Conservation (phyloP, 2,329 filamentous ascomycete species). For the Colletotrichum limetticola region DNA sequence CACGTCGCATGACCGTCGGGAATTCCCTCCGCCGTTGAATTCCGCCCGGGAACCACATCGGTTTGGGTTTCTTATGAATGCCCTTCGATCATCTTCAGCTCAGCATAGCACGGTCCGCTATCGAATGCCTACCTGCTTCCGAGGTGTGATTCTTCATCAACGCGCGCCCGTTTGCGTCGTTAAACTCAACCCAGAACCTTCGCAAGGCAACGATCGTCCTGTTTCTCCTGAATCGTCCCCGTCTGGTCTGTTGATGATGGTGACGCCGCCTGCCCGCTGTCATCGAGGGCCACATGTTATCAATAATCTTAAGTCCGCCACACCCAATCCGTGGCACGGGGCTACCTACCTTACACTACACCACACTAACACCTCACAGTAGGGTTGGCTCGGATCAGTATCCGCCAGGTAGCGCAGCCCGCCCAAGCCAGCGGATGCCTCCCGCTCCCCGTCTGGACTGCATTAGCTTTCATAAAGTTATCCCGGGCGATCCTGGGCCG, state of each 20-base stretch:
- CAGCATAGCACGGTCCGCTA: background rate
- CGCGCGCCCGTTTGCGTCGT: background rate
- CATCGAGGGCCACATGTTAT: background rate
- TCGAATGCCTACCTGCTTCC: background rate
- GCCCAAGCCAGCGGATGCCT: conserved; percentile 18
- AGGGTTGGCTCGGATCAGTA: conserved; percentile 30
- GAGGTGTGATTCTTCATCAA: background rate
- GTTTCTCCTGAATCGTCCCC: background rate
- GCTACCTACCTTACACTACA: background rate
- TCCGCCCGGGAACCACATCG: background rate
- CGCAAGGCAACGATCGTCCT: conserved; percentile 1
- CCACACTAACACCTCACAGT: background rate
- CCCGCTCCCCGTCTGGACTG: conserved; percentile 16
- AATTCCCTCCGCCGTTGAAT: conserved; percentile 2
- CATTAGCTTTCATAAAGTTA: conserved; percentile 25
- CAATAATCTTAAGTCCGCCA: conserved; percentile 5
- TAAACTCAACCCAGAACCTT: background rate
- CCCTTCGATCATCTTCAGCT: background rate
- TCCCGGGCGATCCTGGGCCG: conserved; percentile 19
- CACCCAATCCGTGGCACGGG: background rate
- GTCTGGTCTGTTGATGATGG: background rate
- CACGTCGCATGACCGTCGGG: conserved; percentile 12
- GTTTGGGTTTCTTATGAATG: background rate
- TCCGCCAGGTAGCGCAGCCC: conserved; percentile 21
- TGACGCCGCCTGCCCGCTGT: background rate